Conservation (phyloP, 1,284 basidiomycete genomes). For the Moniliophthora roreri region DNA sequence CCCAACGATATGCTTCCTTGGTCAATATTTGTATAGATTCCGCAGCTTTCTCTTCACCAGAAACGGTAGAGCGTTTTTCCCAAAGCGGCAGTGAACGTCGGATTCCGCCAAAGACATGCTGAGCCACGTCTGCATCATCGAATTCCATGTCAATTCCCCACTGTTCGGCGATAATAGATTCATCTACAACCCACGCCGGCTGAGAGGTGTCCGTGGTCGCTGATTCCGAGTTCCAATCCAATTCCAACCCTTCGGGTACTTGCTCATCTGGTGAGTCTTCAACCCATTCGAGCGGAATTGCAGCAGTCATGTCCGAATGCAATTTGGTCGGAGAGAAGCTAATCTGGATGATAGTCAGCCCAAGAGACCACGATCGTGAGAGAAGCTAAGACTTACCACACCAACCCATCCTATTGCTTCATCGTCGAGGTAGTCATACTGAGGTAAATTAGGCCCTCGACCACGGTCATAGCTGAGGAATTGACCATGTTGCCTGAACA, state of each 20-base stretch:
- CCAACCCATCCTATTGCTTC: slow-evolving; percentile 2
- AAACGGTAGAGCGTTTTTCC: slow-evolving; percentile 20
- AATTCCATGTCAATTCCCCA: too few species aligned
- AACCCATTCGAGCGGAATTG: slow-evolving; percentile 37
- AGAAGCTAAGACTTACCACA: neutral
- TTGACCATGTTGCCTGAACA: slow-evolving; percentile 50
- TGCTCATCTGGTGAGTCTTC: neutral
- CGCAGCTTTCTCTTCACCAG: neutral
- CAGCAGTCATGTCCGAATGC: slow-evolving; percentile 60
- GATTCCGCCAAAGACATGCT: too few species aligned
- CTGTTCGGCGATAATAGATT: neutral
- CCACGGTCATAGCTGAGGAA: slow-evolving; percentile 38
- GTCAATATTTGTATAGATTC: neutral
- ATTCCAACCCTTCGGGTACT: neutral
- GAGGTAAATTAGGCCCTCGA: neutral
- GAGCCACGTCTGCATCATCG: too few species aligned
- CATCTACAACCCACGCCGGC: too few species aligned
- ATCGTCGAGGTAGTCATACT: neutral
- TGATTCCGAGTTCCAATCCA: neutral
- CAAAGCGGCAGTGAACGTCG: slow-evolving; percentile 20
- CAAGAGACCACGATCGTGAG: slow-evolving; percentile 5
- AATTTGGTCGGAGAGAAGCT: slow-evolving; percentile 46
- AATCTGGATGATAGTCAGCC: slow-evolving; percentile 55
- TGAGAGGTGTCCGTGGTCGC: neutral
- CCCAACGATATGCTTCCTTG: slow-evolving; percentile 41